A percentile compares a stretch with the other conserved stretches of the same genome.
phyloP scores from a whole-genome alignment of 139 green algal species.

The Ulvella scutata region DNA sequence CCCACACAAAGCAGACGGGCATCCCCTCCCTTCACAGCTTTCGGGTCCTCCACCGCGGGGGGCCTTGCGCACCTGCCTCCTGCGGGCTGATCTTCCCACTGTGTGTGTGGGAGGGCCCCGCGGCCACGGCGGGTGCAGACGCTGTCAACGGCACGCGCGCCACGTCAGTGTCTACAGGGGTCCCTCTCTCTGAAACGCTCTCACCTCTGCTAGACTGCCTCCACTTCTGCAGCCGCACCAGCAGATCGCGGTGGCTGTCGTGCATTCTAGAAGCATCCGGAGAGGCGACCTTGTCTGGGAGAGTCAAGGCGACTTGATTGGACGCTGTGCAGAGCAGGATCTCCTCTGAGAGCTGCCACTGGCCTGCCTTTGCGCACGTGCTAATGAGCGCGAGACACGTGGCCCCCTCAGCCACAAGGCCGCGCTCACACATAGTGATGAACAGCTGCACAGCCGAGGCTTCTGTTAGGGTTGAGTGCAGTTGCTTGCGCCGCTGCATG shows the following conservation, averaged over 20 bases:
- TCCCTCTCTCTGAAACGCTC: background rate
- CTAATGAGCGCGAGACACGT: background rate
- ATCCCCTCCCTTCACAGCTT: no score
- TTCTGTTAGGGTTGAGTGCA: no score
- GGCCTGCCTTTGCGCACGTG: background rate
- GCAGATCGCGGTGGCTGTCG: background rate
- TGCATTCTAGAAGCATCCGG: background rate
- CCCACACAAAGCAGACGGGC: no score
- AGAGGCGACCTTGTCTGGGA: background rate
- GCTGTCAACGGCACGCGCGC: no score
- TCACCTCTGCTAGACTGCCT: background rate
- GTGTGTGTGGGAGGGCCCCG: no score
- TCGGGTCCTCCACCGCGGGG: no score
- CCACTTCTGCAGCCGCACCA: background rate
- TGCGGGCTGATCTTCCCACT: no score
- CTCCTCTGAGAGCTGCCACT: background rate
- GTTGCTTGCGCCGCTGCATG: no score
- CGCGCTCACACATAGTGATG: background rate
- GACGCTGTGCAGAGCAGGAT: background rate
- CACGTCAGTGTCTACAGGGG: no score
- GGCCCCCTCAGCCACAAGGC: background rate
- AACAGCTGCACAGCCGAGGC: background rate
- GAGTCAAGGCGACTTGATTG: background rate
- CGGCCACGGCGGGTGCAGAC: no score
- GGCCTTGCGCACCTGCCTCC: no score